Evolutionary conservation across 2,329 filamentous ascomycete species (phyloP), one percentile per base, ranked within the genome.

Genomic region (Neodidymelliopsis sp.): DNA sequence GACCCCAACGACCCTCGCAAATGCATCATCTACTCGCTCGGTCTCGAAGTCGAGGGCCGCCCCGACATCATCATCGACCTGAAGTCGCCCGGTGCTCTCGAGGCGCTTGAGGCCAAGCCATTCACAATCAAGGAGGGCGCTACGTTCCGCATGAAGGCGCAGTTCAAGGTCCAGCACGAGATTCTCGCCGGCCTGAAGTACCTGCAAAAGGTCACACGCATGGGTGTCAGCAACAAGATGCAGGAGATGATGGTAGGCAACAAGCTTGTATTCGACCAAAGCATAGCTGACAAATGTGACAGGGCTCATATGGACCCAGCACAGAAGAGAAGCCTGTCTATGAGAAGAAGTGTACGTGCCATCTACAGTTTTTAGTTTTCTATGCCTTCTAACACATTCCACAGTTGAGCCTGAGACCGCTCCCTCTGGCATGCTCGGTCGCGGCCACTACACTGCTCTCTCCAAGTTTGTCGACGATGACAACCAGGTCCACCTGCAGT

Each of bases 101-200:
- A 83, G 3, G 84, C 82, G 11, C 87, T 99, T 60, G 96, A 96
- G 80, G 83, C 90, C 70, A 88, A 94, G 73, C 94, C 94, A 11
- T 99, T 99, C 81, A 93, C 84, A 71, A 97, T 99, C 80, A 99
- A 97, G 83, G 94, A 97, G 76, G 91, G 91, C 45, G 85, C 88
- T 63, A 88, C 85, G 64, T 99, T 97, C 80, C 90, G 89, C 76
- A 97, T 97, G 90, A 91, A 89, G 73, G 92, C 89, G 49, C 84
- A 85, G 55, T 99, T 97, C 83, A 89, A 92, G 78, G 94, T 99
- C 34, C 91, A 99, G 81, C 91, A 97, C 74, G 89, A 97, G 76
- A 93, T 99, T 60, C 84, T 97, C 45, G 94, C 90, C 65, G 94
- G 94, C 34, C 78, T 99, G 71, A 95, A 97, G 79, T 99, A 97